Conservation (phyloP, 179 eudicot genomes). For the Spinacia oleracea region DNA sequence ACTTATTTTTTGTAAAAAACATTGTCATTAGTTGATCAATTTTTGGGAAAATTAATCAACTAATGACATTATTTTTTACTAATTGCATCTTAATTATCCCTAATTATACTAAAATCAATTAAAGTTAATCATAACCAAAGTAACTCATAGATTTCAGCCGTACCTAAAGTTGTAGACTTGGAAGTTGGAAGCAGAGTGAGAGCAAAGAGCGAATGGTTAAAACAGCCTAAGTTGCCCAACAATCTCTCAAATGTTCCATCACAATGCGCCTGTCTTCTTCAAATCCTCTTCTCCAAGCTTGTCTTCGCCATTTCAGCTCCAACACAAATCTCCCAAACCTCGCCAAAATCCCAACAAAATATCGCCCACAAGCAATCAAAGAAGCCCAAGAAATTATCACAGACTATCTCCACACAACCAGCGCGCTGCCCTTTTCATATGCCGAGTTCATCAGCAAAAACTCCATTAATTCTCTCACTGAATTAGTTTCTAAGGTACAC, state of each 20-base stretch:
- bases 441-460: constrained; percentile 61
- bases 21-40: too few relatives aligned
- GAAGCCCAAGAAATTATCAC: constrained; percentile 52
- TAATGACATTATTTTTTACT: too few relatives aligned
- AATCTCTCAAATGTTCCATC: not conserved
- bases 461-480: constrained; percentile 37
- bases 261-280: constrained; percentile 20
- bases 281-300: constrained; percentile 14
- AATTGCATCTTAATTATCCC: too few relatives aligned
- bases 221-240: not conserved
- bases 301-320: constrained; percentile 35
- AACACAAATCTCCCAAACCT: constrained; percentile 31
- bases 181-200: not conserved
- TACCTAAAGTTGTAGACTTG: too few relatives aligned
- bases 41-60: too few relatives aligned
- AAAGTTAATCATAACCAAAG: too few relatives aligned
- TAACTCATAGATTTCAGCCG: too few relatives aligned
- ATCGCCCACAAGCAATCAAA: constrained; percentile 42
- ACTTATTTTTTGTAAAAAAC: too few relatives aligned
- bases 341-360: constrained; percentile 42
- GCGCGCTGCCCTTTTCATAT: constrained; percentile 53
- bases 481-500: constrained; percentile 39
- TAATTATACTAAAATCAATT: too few relatives aligned
- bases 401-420: constrained; percentile 68
- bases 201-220: not conserved